These are phyloP conservation scores for Suillus weaverae DNA, from an alignment of 768 basidiomycete species.

Conservation along the genomic window DNA sequence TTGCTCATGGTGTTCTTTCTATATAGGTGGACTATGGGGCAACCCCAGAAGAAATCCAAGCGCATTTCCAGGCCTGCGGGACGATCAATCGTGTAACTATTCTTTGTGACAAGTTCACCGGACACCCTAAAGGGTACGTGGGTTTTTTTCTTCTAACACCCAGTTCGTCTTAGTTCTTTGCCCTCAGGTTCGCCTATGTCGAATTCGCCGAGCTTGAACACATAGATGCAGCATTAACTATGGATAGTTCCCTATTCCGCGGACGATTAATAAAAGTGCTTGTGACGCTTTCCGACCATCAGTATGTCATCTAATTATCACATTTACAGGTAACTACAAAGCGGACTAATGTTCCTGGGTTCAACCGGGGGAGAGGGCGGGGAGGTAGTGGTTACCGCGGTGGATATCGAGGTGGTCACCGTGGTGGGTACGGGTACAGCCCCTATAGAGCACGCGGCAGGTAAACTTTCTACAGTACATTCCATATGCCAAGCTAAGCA, in stretches of 20 bases:
- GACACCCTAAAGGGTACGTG: conserved; percentile 94
- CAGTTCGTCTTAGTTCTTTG: conserved; percentile 13
- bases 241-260: conserved; percentile 96
- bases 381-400: conserved; percentile 63
- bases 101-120: conserved; percentile 99
- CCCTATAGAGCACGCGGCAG: conserved; percentile 72
- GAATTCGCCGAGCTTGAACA: conserved; percentile 95
- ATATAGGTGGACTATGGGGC: conserved; percentile 92
- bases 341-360: conserved; percentile 93
- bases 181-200: conserved; percentile 89
- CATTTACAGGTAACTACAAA: conserved; percentile 82
- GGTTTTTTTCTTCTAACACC: conserved; percentile 7
- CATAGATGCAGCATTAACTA: conserved; percentile 85
- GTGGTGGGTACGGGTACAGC: conserved; percentile 50
- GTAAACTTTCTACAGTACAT: conserved; percentile 41
- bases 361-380: conserved; percentile 79
- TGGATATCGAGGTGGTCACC: conserved; percentile 59
- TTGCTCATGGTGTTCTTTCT: conserved; percentile 13
- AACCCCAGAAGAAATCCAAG: conserved; percentile 97
- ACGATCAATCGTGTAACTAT: conserved; percentile 99
- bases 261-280: conserved; percentile 87
- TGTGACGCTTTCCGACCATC: not conserved
- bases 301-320: conserved; percentile 1
- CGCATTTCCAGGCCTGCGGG: conserved; percentile 95
- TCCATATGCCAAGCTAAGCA: conserved; percentile 13